A percentile compares a stretch with the other conserved stretches of the same genome.
Evolutionary conservation across 2,329 filamentous ascomycete genomes (phyloP).

Genomic region (Tolypocladium amazonense): DNA sequence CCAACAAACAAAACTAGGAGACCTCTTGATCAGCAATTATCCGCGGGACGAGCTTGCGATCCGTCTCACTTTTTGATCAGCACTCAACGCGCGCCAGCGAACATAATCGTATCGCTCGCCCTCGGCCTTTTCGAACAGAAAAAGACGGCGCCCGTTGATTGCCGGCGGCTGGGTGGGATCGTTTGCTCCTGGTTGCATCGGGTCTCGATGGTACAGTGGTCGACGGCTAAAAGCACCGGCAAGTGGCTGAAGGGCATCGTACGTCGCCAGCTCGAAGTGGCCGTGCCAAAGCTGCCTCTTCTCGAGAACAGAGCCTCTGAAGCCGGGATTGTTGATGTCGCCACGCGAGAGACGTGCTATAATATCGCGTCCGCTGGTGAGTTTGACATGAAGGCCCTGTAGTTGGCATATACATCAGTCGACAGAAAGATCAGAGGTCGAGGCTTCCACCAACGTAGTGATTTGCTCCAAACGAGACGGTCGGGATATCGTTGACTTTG

Average conservation of each 20-base stretch:
- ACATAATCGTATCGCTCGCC: conserved; percentile 4
- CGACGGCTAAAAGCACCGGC: background rate
- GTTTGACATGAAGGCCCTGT: conserved; percentile 3
- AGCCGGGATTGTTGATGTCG: conserved; percentile 3
- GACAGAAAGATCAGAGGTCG: background rate
- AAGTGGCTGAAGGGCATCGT: conserved; percentile 1
- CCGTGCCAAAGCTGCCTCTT: background rate
- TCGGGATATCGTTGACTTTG: conserved; percentile 13
- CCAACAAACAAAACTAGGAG: conserved; percentile 5
- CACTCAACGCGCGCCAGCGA: conserved; percentile 2
- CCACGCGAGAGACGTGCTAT: conserved; percentile 5
- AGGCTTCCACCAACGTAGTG: conserved; percentile 9
- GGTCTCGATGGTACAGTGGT: conserved; percentile 4
- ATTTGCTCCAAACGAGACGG: conserved; percentile 13
- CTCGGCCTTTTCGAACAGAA: conserved; percentile 5
- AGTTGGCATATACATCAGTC: conserved; percentile 1
- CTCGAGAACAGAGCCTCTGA: background rate
- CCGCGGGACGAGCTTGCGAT: background rate
- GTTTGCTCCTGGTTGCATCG: background rate
- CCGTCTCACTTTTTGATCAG: conserved; percentile 1
- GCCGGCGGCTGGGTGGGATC: background rate
- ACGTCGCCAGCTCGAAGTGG: conserved; percentile 5
- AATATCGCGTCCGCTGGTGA: background rate
- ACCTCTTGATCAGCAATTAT: background rate
- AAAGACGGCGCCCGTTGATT: conserved; percentile 3